phyloP scores from a whole-genome alignment of 2,329 filamentous ascomycete genomes.

The Drechslera avenae region DNA sequence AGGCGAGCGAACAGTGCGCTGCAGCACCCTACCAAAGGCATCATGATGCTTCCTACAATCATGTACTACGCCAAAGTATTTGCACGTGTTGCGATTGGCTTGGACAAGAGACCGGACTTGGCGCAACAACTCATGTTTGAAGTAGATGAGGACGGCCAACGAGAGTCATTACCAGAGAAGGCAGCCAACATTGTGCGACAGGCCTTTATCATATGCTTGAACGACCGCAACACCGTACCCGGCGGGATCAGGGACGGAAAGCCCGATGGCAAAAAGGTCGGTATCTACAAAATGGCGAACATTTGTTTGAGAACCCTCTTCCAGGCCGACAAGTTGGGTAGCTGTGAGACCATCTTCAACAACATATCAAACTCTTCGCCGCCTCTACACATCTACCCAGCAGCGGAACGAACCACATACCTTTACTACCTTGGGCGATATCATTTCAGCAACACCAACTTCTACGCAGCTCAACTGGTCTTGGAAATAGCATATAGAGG shows the following conservation, averaged over 20 bases:
- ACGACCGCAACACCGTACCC: constrained; percentile 72
- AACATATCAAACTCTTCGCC: constrained; percentile 86
- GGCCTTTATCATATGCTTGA: constrained; percentile 87
- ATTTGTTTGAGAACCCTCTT: constrained; percentile 87
- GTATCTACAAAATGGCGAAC: constrained; percentile 91
- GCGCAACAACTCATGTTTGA: constrained; percentile 65
- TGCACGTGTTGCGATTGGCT: constrained; percentile 79
- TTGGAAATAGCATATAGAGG: constrained; percentile 81
- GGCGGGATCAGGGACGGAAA: constrained; percentile 61
- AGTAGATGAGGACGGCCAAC: constrained; percentile 67
- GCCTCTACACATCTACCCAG: constrained; percentile 79
- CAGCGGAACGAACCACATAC: constrained; percentile 85
- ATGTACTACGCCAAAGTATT: constrained; percentile 81
- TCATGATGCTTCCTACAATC: constrained; percentile 81
- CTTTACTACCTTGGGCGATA: constrained; percentile 94
- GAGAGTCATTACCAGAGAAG: constrained; percentile 80
- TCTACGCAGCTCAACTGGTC: constrained; percentile 74
- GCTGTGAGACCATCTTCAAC: constrained; percentile 85
- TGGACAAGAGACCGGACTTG: constrained; percentile 80
- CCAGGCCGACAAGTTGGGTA: constrained; percentile 81
- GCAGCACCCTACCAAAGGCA: constrained; percentile 76
- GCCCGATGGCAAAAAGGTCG: constrained; percentile 82
- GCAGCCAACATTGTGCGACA: constrained; percentile 89
- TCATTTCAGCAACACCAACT: constrained; percentile 83
- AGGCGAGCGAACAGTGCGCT: constrained; percentile 82